Evolutionary conservation across 1,139 yeast species (phyloP).

Genomic region (Chernovozyma aurita): DNA sequence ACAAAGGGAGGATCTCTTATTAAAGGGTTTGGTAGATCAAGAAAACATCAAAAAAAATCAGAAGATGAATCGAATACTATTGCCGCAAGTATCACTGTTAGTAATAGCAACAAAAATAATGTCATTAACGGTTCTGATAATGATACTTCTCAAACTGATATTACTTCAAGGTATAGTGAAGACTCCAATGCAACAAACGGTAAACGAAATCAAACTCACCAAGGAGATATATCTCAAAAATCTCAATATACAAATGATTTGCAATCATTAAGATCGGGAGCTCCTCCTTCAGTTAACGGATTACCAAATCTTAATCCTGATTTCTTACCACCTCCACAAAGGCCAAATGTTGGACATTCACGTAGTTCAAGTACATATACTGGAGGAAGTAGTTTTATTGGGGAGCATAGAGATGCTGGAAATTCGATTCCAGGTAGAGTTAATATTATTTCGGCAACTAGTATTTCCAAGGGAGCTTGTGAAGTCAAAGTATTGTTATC

Average conservation of each 20-base stretch:
- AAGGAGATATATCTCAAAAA: background rate
- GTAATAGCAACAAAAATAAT: conserved; percentile 9
- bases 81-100: conserved; percentile 7
- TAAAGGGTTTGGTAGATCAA: conserved; percentile 28
- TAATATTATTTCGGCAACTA: conserved; percentile 41
- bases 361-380: conserved; percentile 25
- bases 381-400: conserved; percentile 33
- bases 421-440: conserved; percentile 52
- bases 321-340: conserved; percentile 39
- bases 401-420: conserved; percentile 28
- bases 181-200: background rate
- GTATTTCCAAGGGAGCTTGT: conserved; percentile 27
- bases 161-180: background rate
- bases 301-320: conserved; percentile 35
- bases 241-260: conserved; percentile 13
- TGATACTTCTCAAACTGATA: background rate
- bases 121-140: conserved; percentile 7
- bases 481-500: conserved; percentile 52
- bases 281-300: conserved; percentile 18
- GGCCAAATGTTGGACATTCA: conserved; percentile 18
- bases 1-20: conserved; percentile 41
- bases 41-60: conserved; percentile 16
- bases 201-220: background rate
- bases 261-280: conserved; percentile 22
- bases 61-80: background rate